These are phyloP conservation scores for Pyracantha coccinea DNA, from an alignment of 331 rosid genomes.

Conservation along the genomic window DNA sequence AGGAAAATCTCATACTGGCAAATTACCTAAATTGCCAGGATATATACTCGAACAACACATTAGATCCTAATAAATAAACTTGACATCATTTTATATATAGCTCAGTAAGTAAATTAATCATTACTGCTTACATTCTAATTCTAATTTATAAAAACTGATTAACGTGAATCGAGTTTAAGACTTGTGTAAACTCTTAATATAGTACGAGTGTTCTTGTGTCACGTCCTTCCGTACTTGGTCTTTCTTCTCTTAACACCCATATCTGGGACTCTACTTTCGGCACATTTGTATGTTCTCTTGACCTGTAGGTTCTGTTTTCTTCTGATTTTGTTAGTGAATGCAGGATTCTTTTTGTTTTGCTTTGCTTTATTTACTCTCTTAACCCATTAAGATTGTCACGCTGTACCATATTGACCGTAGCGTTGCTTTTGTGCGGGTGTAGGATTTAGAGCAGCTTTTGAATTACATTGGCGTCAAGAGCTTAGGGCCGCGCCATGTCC, in stretches of 20 bases:
- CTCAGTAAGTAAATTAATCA: no score
- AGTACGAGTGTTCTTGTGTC: background rate
- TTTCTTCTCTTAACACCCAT: background rate
- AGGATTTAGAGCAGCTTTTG: conserved; percentile 96
- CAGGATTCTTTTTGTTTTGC: background rate
- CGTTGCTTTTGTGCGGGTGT: conserved; percentile 11
- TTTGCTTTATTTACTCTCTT: background rate
- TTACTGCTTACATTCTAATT: background rate
- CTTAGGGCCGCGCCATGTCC: conserved; percentile 84
- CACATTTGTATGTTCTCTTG: background rate
- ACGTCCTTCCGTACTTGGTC: background rate
- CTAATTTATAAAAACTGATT: no score
- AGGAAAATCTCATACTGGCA: background rate
- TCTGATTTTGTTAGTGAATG: background rate
- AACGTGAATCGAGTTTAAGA: background rate
- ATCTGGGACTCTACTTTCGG: background rate
- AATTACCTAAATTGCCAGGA: no score
- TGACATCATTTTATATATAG: no score
- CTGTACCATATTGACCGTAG: background rate
- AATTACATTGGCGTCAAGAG: conserved; percentile 77
- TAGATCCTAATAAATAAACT: no score
- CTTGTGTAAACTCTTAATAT: background rate
- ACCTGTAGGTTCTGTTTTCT: no score
- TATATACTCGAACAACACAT: no score
- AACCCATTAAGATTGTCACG: background rate